These are phyloP conservation scores for Solanum hybrid DNA, from an alignment of 305 asterid species.

Conservation along the genomic window DNA sequence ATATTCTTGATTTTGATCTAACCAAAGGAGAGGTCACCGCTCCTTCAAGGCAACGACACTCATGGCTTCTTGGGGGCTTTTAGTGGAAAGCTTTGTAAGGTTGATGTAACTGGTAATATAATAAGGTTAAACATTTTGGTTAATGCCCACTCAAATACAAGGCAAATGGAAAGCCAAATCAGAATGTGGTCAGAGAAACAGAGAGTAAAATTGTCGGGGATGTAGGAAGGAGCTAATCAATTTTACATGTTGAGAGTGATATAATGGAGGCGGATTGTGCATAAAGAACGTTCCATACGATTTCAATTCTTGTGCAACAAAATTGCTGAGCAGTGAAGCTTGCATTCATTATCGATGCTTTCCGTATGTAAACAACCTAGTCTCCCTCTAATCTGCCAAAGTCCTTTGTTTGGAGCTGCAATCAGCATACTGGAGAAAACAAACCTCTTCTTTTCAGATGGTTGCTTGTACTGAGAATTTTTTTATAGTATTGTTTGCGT, in stretches of 20 bases:
- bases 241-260: conserved; percentile 14
- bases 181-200: conserved; percentile 16
- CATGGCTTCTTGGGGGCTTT: conserved; percentile 13
- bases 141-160: conserved; percentile 25
- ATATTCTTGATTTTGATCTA: conserved; percentile 32
- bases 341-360: not conserved
- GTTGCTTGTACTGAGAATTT: not conserved
- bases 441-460: not conserved
- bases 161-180: conserved; percentile 15
- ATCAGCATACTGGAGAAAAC: no score
- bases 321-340: conserved; percentile 4
- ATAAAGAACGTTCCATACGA: not conserved
- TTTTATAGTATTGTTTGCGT: not conserved
- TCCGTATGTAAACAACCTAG: conserved; percentile 42
- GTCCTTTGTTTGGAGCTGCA: not conserved
- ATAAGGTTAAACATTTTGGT: conserved; percentile 9
- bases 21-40: conserved; percentile 28
- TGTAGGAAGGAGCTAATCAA: not conserved
- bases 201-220: conserved; percentile 3
- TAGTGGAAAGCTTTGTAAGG: conserved; percentile 31
- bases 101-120: not conserved
- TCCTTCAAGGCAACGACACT: not conserved
- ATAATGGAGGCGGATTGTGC: conserved; percentile 12
- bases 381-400: conserved; percentile 15
- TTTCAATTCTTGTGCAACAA: conserved; percentile 17